Evolutionary conservation across 345 rosid genomes (phyloP).

Genomic region (Erodium maritimum): DNA sequence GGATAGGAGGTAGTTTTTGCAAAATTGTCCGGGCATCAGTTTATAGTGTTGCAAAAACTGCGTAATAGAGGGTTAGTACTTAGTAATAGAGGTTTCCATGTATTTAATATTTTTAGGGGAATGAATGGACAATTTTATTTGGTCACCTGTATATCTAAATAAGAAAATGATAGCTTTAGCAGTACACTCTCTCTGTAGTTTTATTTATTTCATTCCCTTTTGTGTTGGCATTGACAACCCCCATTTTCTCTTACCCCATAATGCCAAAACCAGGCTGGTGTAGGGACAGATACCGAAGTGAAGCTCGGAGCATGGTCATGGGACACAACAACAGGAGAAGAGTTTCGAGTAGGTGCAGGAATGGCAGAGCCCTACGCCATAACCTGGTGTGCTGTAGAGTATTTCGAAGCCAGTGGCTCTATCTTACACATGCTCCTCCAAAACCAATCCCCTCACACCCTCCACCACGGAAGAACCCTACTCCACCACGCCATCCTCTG

Average conservation of each 20-base stretch:
- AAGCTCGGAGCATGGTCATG: conserved; percentile 96
- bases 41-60: too few species aligned
- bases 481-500: conserved; percentile 94
- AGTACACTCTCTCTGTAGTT: not conserved
- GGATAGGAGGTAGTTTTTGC: too few species aligned
- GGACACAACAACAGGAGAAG: conserved; percentile 83
- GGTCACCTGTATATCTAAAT: not conserved
- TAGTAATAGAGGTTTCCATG: too few species aligned
- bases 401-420: conserved; percentile 67
- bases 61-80: too few species aligned
- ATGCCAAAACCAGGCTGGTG: conserved; percentile 52
- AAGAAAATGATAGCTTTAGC: not conserved
- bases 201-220: not conserved
- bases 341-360: conserved; percentile 91
- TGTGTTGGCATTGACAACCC: not conserved
- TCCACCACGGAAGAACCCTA: conserved; percentile 69
- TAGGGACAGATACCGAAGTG: conserved; percentile 39
- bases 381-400: conserved; percentile 92
- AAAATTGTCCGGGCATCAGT: too few species aligned
- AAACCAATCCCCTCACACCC: conserved; percentile 27
- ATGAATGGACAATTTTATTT: not conserved
- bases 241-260: not conserved
- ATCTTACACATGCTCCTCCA: conserved; percentile 61
- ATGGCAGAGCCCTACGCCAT: conserved; percentile 80
- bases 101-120: not conserved